These are phyloP conservation scores for Xylariaceae sp. DNA, from an alignment of 2,329 filamentous ascomycete species.

Conservation along the genomic window DNA sequence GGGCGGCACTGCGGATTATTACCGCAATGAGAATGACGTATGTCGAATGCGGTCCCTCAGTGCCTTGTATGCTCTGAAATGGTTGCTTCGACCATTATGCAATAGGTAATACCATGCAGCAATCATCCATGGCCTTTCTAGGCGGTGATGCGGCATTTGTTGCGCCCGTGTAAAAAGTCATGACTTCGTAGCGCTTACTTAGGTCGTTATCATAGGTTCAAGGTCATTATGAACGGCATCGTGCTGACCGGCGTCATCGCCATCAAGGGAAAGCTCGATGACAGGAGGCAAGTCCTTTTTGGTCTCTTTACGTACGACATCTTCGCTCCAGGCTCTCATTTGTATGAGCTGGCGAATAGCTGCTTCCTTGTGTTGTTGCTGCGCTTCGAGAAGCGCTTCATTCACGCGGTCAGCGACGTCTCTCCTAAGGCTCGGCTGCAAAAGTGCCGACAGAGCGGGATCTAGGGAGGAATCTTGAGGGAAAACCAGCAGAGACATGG, in stretches of 20 bases:
- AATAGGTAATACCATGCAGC: not conserved
- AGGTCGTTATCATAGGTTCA: slow-evolving; percentile 48
- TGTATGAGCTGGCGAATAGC: slow-evolving; percentile 76
- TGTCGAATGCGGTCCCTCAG: not conserved
- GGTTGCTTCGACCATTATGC: not conserved
- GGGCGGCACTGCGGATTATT: not conserved
- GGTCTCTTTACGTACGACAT: slow-evolving; percentile 43
- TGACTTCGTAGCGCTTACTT: slow-evolving; percentile 14
- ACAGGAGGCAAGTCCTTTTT: slow-evolving; percentile 38
- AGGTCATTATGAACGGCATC: slow-evolving; percentile 38
- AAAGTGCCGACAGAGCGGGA: slow-evolving; percentile 66
- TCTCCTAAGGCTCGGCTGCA: slow-evolving; percentile 73
- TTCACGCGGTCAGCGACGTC: slow-evolving; percentile 87
- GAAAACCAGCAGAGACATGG: slow-evolving; percentile 89
- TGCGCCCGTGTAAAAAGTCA: not conserved
- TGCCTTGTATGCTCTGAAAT: not conserved
- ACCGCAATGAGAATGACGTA: not conserved
- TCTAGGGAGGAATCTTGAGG: slow-evolving; percentile 69
- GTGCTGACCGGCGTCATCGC: slow-evolving; percentile 25
- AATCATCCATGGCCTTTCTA: not conserved
- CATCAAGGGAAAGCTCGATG: slow-evolving; percentile 38
- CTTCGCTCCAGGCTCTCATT: slow-evolving; percentile 80
- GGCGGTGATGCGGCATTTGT: too few relatives aligned
- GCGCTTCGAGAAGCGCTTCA: slow-evolving; percentile 71
- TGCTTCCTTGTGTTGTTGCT: slow-evolving; percentile 69